Base-by-base conservation (phyloP, 2,329 filamentous ascomycete species). In the Ceratocystis variospora region DNA sequence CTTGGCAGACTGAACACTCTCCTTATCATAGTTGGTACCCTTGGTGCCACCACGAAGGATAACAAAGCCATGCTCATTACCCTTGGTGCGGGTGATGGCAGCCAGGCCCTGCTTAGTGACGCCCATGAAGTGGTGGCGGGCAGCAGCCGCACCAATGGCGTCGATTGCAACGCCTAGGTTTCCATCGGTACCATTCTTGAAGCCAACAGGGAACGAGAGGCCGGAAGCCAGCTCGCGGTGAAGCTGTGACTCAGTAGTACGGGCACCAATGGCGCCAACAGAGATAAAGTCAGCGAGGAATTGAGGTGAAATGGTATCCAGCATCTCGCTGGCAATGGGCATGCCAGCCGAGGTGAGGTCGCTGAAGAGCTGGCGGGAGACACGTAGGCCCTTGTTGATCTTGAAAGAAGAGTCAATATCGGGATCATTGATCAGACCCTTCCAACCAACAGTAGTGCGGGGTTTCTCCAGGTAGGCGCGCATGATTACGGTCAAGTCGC, bases 171-270 rank as follows among this genome's bases (percentile, higher is more conserved):
- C 92, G 33, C 85, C 86, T 66, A 99, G 80, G 71, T 88, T 90
- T 53, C 94, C 94, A 73, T 99, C 94, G 28, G 94, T 99, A 69
- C 94, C 94, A 77, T 99, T 99, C 85, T 99, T 99, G 87, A 96
- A 99, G 68, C 94, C 94, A 71, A 99, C 92, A 25, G 94, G 94
- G 87, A 96, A 97, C 67, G 90, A 96, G 65, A 97, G 83, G 71
- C 94, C 94, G 33, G 89, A 95, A 4, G 94, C 94, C 69, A 99
- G 84, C 79, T 99, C 94, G 70, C 94, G 88, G 79, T 99, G 94
- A 70, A 97, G 81, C 79, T 99, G 94, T 66, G 89, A 94, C 79
- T 99, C 94, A 62, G 94, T 99, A 55, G 94, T 99, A 71, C 94
- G 86, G 55, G 94, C 94, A 69, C 94, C 94, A 73, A 99, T 96